Evolutionary conservation across 495 filamentous ascomycete genomes (phyloP).

Genomic region (Penicillium steckii): DNA sequence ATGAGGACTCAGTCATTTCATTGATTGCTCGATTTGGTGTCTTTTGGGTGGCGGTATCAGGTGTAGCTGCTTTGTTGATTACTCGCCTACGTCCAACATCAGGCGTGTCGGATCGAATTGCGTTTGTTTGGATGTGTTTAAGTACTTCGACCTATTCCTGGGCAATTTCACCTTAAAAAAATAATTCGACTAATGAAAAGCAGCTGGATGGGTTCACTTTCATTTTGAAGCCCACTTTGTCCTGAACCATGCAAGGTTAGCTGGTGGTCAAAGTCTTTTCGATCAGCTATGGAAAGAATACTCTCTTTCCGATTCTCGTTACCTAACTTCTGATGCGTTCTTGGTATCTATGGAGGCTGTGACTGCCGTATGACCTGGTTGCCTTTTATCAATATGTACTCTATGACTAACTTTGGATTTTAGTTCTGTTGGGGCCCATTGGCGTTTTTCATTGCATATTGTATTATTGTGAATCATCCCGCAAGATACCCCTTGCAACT

Average conservation of each 20-base stretch:
- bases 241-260: slow-evolving; percentile 51
- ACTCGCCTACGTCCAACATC: not conserved
- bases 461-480: slow-evolving; percentile 55
- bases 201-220: slow-evolving; percentile 63
- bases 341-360: slow-evolving; percentile 75
- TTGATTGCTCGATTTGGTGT: not conserved
- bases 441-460: slow-evolving; percentile 71
- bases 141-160: not conserved
- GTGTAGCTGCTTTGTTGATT: not conserved
- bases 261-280: slow-evolving; percentile 49
- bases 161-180: not conserved
- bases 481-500: slow-evolving; percentile 66
- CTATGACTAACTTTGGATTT: not conserved
- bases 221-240: slow-evolving; percentile 77
- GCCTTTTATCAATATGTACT: not conserved
- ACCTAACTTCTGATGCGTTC: slow-evolving; percentile 69
- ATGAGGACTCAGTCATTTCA: not conserved
- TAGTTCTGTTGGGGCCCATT: slow-evolving; percentile 34
- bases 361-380: slow-evolving; percentile 60
- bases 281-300: slow-evolving; percentile 85
- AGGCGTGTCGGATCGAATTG: not conserved
- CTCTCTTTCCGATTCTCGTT: slow-evolving; percentile 72
- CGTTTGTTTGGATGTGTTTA: not conserved
- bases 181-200: not conserved
- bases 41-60: not conserved